Base-by-base conservation (phyloP, 345 rosid genomes). In the Mallotus nudiflorus region DNA sequence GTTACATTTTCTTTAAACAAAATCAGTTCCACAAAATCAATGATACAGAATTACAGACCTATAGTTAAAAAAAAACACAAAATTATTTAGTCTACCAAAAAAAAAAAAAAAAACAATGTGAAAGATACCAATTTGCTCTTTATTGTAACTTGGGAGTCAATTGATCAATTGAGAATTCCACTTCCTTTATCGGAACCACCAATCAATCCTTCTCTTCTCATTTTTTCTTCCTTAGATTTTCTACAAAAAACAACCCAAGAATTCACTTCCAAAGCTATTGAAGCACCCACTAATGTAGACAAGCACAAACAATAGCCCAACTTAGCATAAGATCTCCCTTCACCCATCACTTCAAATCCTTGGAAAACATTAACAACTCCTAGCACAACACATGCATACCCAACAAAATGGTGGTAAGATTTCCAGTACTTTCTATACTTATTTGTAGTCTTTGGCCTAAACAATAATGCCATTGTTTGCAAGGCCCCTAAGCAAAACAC, bases 341-440 rank as follows among this genome's bases (percentile, higher is more conserved):
- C 89, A 40, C 91, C 96, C 86, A 95, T 86, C 3, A 91, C 98
- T 42, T 92, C 96, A 15, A 92, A 90, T 42, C 99, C 99, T 57
- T 95, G 96, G 62, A 92, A 92, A 65, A 95, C 98, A 80, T 95
- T 92, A 78, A 95, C 98, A n/a, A 95, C 88, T 0, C 99, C 98
- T 27, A 92, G 44, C 53, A 95, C 97, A 39, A 95, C 97, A 18
- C 98, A 90, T 8, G 83, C 85, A 27, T 95, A 90, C 77, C 99
- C 98, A 0, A 95, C 98, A 74, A 92, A 88, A 79, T 95, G 98
- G 80, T 95, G 97, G 80, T 95, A 95, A 1, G 97, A 90, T 80
- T 95, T 95, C 98, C 99, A 95, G 16, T 95, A 91, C 68, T 86
- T 95, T 70, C 99, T 76, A 66, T 85, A 92, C 83, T 87, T 88